Evolutionary conservation across 139 green algal genomes (phyloP), one percentile per base, ranked within the genome.

Genomic region (Desmodesmus armatus): DNA sequence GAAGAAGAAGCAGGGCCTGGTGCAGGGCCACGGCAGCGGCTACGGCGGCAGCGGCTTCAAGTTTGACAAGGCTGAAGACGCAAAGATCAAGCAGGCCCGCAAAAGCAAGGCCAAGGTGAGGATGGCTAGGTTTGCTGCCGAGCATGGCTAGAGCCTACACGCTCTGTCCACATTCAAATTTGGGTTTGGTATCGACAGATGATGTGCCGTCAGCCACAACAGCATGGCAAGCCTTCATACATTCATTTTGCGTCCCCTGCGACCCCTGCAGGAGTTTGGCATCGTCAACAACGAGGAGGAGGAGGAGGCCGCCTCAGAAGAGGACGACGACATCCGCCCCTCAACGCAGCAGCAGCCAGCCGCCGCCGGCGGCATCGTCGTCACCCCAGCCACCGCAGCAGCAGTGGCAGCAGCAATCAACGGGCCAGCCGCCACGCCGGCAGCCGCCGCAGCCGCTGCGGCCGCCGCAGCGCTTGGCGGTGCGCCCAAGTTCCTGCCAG

Each of bases 21-120:
- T 91, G 23, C 77, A 94, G 66, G 93, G 80, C 29, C 95, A 98
- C 66, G 92, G 93, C 60, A 95, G 85, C 58, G 97, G 97, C 27
- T 99, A 95, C 84, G 97, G 97, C 63, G 97, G 97, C 65, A 93
- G 82, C 31, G 97, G 97, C 41, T 99, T 98, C 92, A 98, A 98
- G 90, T 99, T 99, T 80, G 90, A 98, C 89, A 79, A 89, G n/a
- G 78, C 87, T 29, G 97, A 99, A 89, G 96, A 98, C 6, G 39
- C 58, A 29, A 80, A 86, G 55, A 29, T 88, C 66, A 96, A 95
- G 86, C 76, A 91, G 55, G 80, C 75, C 9, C 80, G 85, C 21
- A 89, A 92, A 78, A 82, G 82, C 41, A 89, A 92, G 80, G 88
- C 86, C n/a, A 94, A 92, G 83, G 87, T 90, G 27, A 67, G 92